These are phyloP conservation scores for Fraxinus dipetala DNA, from an alignment of 305 asterid genomes.

Conservation along the genomic window DNA sequence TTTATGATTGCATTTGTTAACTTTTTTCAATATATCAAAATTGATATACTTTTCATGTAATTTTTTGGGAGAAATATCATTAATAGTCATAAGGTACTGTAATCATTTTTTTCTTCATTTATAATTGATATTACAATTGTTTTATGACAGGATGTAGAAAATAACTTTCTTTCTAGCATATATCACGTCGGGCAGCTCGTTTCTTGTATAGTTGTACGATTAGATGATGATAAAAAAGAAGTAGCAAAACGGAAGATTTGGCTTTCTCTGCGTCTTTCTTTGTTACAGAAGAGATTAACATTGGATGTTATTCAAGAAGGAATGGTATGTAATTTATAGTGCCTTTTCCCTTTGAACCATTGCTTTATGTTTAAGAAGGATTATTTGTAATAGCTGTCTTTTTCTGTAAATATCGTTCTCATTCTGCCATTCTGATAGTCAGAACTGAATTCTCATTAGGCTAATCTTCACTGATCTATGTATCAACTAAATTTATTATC, in stretches of 20 bases:
- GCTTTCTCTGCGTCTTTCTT: conserved; percentile 83
- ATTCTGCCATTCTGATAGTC: background rate
- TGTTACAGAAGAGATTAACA: conserved; percentile 66
- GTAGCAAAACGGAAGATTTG: conserved; percentile 72
- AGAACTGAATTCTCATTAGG: background rate
- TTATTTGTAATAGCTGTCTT: background rate
- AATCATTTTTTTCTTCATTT: background rate
- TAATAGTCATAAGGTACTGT: background rate
- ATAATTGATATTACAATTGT: conserved; percentile 16
- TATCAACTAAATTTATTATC: background rate
- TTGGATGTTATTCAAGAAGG: conserved; percentile 89
- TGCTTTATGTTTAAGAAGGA: conserved; percentile 18
- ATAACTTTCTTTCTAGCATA: conserved; percentile 52
- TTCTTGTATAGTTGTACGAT: conserved; percentile 74
- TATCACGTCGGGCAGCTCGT: conserved; percentile 82
- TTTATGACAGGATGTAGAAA: conserved; percentile 49
- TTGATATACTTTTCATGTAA: background rate
- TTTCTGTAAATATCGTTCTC: background rate
- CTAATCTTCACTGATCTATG: background rate
- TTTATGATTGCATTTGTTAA: conserved; percentile 2
- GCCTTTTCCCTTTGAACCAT: background rate
- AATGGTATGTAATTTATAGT: conserved; percentile 57
- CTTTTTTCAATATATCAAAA: background rate
- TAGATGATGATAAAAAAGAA: conserved; percentile 83
- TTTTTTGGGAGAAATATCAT: background rate